Evolutionary conservation across 2,329 filamentous ascomycete species (phyloP), one percentile per base, ranked within the genome.

Genomic region (Paraphoma sp.): DNA sequence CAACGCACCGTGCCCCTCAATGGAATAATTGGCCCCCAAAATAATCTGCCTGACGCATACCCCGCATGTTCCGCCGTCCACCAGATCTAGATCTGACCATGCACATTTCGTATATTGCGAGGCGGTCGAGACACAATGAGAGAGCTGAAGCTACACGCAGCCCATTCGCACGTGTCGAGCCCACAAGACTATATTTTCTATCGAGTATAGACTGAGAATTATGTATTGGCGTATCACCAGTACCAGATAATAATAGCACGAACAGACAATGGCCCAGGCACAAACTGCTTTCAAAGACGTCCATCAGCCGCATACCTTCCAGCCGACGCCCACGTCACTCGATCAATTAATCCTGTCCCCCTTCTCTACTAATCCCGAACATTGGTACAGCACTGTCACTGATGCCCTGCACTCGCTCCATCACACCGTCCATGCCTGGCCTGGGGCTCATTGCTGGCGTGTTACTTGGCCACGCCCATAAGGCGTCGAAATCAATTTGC

Each of bases 391-490:
- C 62, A 48, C 59, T 64, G 45, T 73, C 72, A 48, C 66, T 72
- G 6, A 69, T 62, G 5, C 67, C 71, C 48, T 71, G 69, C 28
- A 63, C 56, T 40, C 66, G 61, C 10, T 65, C 62, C 18, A 48
- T 23, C 18, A 44, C 48, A 2, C 53, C 59, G 14, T 60, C 63
- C 8, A 46, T 62, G 47, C 31, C 61, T 50, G 48, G 49, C 38
- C 44, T 53, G 18, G 74, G 74, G 48, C 66, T 72, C 11, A 69
- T 61, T 4, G 68, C 72, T 29, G 72, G 71, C 36, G 73, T 72
- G 31, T 72, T 72, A 47, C 64, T 73, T 23, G 76, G 76, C 77
- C 76, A 78, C 6, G 70, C 71, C 77, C 76, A 79, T 28, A 79
- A 51, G 11, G 75, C 70, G 58, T 79, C 77, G 41, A 79, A 79